A percentile compares a stretch with the other conserved stretches of the same genome.
These are phyloP conservation scores for Seminavis robusta DNA, from an alignment of 108 stramenopile species.

Conservation along the genomic window DNA sequence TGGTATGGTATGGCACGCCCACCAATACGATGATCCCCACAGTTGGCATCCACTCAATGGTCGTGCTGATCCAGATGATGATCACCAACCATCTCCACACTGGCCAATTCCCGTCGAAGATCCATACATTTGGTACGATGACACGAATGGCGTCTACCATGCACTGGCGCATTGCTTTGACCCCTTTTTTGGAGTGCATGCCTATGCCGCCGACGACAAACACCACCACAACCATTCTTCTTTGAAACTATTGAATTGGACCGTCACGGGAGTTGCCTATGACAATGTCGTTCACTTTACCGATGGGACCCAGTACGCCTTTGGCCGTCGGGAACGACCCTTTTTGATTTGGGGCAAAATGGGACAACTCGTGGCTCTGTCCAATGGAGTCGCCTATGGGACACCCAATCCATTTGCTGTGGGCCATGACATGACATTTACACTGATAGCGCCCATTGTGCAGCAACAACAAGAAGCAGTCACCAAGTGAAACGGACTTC, in stretches of 20 bases:
- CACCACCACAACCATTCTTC: no score
- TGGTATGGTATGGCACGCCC: background rate
- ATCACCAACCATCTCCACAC: no score
- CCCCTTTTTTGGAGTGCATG: conserved; percentile 13
- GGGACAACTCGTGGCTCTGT: no score
- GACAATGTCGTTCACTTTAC: conserved; percentile 4
- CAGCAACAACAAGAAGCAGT: no score
- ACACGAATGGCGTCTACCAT: conserved; percentile 13
- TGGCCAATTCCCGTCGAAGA: conserved; percentile 6
- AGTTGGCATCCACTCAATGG: background rate
- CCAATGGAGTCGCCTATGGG: no score
- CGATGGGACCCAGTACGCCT: conserved; percentile 2
- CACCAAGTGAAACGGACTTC: no score
- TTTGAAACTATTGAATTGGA: conserved; percentile 17
- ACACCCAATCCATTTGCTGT: no score
- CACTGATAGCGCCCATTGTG: no score
- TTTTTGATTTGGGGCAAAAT: no score
- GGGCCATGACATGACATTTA: no score
- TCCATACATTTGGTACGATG: conserved; percentile 5
- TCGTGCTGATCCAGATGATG: background rate
- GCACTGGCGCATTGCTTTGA: conserved; percentile 3
- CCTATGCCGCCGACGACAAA: conserved; percentile 2
- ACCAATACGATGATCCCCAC: background rate
- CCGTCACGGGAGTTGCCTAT: conserved; percentile 9
- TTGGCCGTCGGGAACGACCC: conserved; percentile 5